Evolutionary conservation across 1,139 yeast species (phyloP).

Genomic region (Geotrichum restrictum): DNA sequence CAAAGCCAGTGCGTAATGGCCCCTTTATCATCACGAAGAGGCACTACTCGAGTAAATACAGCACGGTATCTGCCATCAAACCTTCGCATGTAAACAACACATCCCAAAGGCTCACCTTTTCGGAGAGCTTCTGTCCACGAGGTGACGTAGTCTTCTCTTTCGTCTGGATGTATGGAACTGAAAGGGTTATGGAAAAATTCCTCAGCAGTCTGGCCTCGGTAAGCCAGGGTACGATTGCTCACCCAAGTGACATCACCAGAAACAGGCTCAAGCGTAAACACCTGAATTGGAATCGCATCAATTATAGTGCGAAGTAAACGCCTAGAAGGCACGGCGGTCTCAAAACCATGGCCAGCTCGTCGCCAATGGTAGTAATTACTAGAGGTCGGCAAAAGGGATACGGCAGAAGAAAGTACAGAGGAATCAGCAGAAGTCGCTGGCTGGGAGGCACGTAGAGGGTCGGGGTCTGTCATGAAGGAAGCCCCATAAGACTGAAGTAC

Average conservation of each 20-base stretch:
- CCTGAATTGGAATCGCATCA: conserved; percentile 39
- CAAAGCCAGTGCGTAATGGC: conserved; percentile 39
- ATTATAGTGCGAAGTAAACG: conserved; percentile 35
- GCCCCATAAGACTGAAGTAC: conserved; percentile 28
- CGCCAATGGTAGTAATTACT: conserved; percentile 19
- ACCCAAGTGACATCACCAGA: conserved; percentile 38
- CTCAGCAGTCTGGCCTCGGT: conserved; percentile 36
- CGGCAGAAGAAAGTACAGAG: not conserved
- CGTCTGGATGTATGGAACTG: conserved; percentile 35
- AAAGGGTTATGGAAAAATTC: conserved; percentile 32
- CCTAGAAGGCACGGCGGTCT: conserved; percentile 27
- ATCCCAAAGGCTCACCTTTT: conserved; percentile 35
- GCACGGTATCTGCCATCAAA: conserved; percentile 37
- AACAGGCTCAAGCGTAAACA: conserved; percentile 36
- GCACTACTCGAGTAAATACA: conserved; percentile 36
- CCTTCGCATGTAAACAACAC: conserved; percentile 35
- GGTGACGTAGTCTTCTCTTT: conserved; percentile 27
- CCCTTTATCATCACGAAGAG: conserved; percentile 37
- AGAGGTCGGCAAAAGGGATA: not conserved
- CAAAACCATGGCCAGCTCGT: conserved; percentile 16
- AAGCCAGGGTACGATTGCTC: conserved; percentile 37
- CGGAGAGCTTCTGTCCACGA: conserved; percentile 34
- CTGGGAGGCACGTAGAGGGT: conserved; percentile 12
- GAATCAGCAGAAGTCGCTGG: not conserved
- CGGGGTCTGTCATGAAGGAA: conserved; percentile 25